phyloP scores from a whole-genome alignment of 1,139 yeast species.

The Saccharomyces hybrid region DNA sequence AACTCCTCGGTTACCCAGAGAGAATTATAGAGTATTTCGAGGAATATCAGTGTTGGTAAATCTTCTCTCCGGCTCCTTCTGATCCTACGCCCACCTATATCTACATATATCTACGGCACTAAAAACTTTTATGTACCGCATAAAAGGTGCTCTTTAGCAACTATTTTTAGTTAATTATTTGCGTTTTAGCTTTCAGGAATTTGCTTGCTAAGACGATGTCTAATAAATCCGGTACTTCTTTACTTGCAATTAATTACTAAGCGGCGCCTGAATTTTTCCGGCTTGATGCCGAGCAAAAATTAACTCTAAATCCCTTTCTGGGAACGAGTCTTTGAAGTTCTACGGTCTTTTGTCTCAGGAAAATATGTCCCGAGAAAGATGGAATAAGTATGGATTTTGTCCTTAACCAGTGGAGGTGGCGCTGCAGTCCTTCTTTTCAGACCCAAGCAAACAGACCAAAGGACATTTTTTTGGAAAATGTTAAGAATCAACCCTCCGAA shows the following conservation, averaged over 20 bases:
- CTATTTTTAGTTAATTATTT: too few relatives aligned
- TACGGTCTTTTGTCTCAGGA: neutral
- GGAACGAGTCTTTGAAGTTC: neutral
- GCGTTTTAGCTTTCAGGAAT: neutral
- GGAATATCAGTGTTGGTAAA: slow-evolving; percentile 25
- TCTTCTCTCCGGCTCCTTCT: neutral
- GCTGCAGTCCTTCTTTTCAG: neutral
- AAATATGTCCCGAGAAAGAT: neutral
- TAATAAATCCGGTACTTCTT: neutral
- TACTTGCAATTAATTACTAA: neutral
- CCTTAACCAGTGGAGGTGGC: neutral
- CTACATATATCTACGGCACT: neutral
- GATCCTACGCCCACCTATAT: neutral
- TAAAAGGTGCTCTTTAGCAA: neutral
- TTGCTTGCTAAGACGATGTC: neutral
- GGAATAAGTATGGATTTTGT: neutral
- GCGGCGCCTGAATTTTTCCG: neutral
- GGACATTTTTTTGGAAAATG: neutral
- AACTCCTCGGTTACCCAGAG: slow-evolving; percentile 12
- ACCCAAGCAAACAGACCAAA: neutral
- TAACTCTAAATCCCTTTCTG: neutral
- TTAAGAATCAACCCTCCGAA: neutral
- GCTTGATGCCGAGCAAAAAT: neutral
- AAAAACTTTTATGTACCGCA: neutral
- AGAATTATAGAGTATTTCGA: slow-evolving; percentile 20